Evolutionary conservation across 805 yeast species (phyloP).

Genomic region (Candida sakaeoensis): DNA sequence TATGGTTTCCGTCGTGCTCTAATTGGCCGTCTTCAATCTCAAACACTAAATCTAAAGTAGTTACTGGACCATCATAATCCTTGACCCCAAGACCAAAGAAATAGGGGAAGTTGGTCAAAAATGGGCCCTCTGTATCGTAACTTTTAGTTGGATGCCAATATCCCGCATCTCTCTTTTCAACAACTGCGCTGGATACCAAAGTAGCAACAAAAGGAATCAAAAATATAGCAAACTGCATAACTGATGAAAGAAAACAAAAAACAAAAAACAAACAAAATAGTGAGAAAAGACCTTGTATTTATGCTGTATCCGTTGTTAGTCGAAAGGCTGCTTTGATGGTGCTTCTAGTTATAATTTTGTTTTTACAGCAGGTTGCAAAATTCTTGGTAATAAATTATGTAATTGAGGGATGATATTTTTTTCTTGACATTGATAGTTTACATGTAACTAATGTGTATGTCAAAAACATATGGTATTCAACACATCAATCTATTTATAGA

Average conservation of each 20-base stretch:
- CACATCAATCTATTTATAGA: not conserved
- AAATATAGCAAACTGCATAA: not conserved
- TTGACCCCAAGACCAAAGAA: constrained; percentile 4
- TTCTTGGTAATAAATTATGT: no score
- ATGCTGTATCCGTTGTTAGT: not conserved
- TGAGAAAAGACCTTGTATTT: not conserved
- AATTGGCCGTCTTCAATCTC: constrained; percentile 6
- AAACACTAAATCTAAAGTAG: constrained; percentile 1
- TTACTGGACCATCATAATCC: constrained; percentile 2
- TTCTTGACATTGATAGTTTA: no score
- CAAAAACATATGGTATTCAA: no score
- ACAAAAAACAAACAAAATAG: not conserved
- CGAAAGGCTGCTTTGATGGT: no score
- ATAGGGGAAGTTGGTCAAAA: not conserved
- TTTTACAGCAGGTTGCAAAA: no score
- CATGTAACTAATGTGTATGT: no score
- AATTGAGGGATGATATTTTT: no score
- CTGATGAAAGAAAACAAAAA: not conserved
- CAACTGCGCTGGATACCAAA: not conserved
- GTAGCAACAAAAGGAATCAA: not conserved
- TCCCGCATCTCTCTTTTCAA: constrained; percentile 6
- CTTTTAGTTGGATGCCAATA: not conserved
- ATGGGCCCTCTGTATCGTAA: constrained; percentile 1
- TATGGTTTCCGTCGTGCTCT: constrained; percentile 3
- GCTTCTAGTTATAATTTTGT: no score